A percentile compares a stretch with the other conserved stretches of the same genome.
Evolutionary conservation across 768 basidiomycete genomes (phyloP).

Genomic region (Trametopsis cervina): DNA sequence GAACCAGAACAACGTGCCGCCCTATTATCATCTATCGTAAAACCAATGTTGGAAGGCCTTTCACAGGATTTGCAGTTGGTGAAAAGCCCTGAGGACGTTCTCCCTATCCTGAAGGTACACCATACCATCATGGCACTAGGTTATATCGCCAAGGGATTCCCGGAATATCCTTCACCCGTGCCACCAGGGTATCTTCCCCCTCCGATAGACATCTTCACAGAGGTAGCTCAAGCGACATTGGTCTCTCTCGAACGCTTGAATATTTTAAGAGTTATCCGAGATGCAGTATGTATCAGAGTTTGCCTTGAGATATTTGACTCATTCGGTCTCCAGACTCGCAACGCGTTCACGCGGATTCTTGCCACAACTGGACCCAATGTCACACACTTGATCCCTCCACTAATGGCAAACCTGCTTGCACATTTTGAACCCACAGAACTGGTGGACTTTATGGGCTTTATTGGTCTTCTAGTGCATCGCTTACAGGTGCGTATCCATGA

Average conservation of each 20-base stretch:
- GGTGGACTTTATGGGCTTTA: constrained; percentile 93
- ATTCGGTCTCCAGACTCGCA: constrained; percentile 59
- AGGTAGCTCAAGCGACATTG: constrained; percentile 81
- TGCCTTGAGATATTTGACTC: not conserved
- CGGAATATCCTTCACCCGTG: constrained; percentile 72
- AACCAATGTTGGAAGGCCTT: constrained; percentile 74
- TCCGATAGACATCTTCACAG: constrained; percentile 70
- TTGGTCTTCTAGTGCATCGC: constrained; percentile 84
- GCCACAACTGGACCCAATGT: constrained; percentile 84
- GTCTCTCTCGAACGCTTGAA: constrained; percentile 88
- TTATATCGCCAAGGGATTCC: constrained; percentile 94
- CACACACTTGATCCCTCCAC: constrained; percentile 77
- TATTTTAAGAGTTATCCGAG: constrained; percentile 76
- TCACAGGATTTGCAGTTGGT: constrained; percentile 46
- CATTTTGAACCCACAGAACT: constrained; percentile 92
- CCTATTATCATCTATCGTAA: constrained; percentile 69
- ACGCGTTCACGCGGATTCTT: constrained; percentile 89
- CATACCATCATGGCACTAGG: constrained; percentile 94
- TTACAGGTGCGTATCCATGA: constrained; percentile 56
- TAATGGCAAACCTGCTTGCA: constrained; percentile 86
- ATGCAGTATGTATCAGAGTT: constrained; percentile 62
- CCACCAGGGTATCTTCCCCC: constrained; percentile 64
- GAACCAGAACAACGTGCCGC: constrained; percentile 60
- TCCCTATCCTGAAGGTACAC: constrained; percentile 83
- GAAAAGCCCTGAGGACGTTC: constrained; percentile 55